These are phyloP conservation scores for Fusarium lyarnte DNA, from an alignment of 2,329 filamentous ascomycete genomes.

Conservation along the genomic window DNA sequence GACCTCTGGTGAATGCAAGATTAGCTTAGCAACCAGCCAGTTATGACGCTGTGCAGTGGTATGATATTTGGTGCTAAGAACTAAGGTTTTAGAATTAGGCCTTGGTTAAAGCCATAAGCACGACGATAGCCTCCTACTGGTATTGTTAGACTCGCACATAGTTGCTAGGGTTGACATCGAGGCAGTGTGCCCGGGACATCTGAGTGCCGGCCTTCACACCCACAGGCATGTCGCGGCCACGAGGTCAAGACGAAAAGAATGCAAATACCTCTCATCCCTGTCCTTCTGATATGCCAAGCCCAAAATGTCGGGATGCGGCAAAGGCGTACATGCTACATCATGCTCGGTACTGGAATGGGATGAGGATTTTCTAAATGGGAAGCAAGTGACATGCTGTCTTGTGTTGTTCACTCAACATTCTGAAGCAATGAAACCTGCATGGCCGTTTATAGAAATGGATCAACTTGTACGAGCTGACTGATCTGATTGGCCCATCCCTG, in stretches of 20 bases:
- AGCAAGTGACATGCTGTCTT: not conserved
- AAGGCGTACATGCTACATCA: not conserved
- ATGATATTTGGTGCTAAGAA: not conserved
- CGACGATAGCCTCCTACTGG: not conserved
- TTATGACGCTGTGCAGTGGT: not conserved
- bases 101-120: not conserved
- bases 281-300: not conserved
- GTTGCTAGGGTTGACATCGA: not conserved
- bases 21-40: not conserved
- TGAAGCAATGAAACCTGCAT: not conserved
- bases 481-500: not conserved
- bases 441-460: not conserved
- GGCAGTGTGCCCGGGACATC: not conserved
- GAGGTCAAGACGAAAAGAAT: not conserved
- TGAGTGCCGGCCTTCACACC: conserved; percentile 1
- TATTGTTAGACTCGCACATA: not conserved
- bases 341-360: not conserved
- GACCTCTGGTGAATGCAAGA: not conserved
- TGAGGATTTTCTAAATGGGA: not conserved
- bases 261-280: not conserved
- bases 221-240: not conserved
- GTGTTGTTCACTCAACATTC: not conserved
- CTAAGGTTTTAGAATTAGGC: not conserved
- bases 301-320: not conserved
- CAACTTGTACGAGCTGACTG: not conserved